phyloP scores from a whole-genome alignment of 2,329 filamentous ascomycete genomes.

The Dactylellina leptospora region DNA sequence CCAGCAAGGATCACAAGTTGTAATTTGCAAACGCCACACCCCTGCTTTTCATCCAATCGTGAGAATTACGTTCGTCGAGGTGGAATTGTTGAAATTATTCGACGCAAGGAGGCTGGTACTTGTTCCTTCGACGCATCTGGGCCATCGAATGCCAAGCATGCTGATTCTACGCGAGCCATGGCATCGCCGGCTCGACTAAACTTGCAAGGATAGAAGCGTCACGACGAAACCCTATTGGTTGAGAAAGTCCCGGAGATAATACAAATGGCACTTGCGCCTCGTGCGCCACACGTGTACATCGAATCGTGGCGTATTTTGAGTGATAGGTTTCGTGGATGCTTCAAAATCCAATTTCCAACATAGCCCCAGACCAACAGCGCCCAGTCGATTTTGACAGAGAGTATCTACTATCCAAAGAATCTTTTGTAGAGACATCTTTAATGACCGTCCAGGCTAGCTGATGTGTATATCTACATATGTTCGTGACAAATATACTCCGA shows the following conservation, averaged over 20 bases:
- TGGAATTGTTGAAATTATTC: background rate
- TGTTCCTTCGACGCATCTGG: conserved; percentile 30
- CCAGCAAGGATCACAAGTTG: background rate
- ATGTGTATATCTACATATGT: too few species aligned
- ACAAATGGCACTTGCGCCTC: conserved; percentile 1
- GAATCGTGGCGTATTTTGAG: background rate
- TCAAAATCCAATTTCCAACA: too few species aligned
- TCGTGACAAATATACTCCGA: too few species aligned
- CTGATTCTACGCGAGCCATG: background rate
- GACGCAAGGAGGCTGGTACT: conserved; percentile 12
- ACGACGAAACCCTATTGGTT: conserved; percentile 17
- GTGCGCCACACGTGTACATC: background rate
- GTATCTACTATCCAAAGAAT: too few species aligned
- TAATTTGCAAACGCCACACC: background rate
- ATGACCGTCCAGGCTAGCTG: too few species aligned
- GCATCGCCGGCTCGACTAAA: conserved; percentile 12
- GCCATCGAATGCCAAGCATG: background rate
- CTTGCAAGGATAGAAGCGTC: conserved; percentile 4
- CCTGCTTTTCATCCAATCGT: conserved; percentile 6
- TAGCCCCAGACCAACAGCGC: too few species aligned
- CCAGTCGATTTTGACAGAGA: too few species aligned
- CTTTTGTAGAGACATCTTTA: too few species aligned
- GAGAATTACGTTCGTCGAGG: conserved; percentile 5
- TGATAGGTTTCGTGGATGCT: too few species aligned
- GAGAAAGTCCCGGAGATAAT: conserved; percentile 38